Conservation (phyloP, 495 filamentous ascomycete species). For the Darksidea phi region DNA sequence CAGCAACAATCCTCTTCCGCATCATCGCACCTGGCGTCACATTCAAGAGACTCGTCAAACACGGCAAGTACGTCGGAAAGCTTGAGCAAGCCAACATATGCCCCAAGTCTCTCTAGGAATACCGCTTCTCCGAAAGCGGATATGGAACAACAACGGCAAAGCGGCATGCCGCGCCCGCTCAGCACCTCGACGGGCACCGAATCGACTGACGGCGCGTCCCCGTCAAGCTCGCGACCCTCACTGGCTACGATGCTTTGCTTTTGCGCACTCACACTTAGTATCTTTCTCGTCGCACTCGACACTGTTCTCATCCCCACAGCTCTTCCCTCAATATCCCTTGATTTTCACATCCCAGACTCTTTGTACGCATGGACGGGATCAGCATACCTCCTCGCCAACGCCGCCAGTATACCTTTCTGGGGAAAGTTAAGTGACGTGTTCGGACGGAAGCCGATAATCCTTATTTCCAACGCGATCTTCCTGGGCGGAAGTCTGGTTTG, state of each 20-base stretch:
- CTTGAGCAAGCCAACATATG: no score
- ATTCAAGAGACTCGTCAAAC: not conserved
- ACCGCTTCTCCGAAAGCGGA: not conserved
- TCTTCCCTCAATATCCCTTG: constrained; percentile 32
- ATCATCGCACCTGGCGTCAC: not conserved
- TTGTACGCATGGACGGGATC: constrained; percentile 34
- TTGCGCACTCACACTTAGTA: constrained; percentile 11
- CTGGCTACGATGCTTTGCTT: constrained; percentile 18
- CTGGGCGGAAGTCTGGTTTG: constrained; percentile 38
- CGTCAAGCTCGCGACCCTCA: not conserved
- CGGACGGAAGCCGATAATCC: constrained; percentile 39
- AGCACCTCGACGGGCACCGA: not conserved
- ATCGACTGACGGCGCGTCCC: not conserved
- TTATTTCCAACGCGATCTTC: constrained; percentile 35
- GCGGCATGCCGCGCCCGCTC: not conserved
- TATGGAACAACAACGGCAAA: not conserved
- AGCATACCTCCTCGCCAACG: constrained; percentile 33
- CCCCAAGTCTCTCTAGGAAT: not conserved
- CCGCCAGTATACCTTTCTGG: constrained; percentile 28
- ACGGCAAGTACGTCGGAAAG: no score
- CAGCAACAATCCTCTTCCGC: not conserved
- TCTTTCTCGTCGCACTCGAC: constrained; percentile 38
- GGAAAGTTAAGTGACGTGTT: constrained; percentile 38
- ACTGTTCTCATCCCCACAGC: constrained; percentile 34
- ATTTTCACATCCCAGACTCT: constrained; percentile 29